Evolutionary conservation across 2,329 filamentous ascomycete species (phyloP), one percentile per base, ranked within the genome.

Genomic region (Stagonosporopsis cucurbitacearum): DNA sequence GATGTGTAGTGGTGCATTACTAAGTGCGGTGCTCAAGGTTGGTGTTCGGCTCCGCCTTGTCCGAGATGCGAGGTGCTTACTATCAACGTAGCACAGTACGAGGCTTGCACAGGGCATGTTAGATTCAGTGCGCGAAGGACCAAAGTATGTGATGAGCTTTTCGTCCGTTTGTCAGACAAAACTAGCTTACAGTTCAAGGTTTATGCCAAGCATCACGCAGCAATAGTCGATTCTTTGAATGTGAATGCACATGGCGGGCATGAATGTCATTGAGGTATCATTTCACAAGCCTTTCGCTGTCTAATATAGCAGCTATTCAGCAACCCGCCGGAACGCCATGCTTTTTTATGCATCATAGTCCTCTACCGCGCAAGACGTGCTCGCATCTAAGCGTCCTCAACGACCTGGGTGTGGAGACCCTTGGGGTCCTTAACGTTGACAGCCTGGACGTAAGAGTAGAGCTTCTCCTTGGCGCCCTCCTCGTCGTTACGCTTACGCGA

Each of bases 401-500:
- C 94, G 75, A 96, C 86, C 74, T 90, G 87, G 71, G 95, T 99
- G 78, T 90, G 87, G 73, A 99, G 89, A 81, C 95, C 94, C 91
- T 97, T 98, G 82, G 92, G 88, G 84, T 96, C 90, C 91, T 98
- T 96, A 79, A 98, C 93, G 83, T 97, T 97, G 80, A 99, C 95
- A 74, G 95, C 95, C 88, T 99, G 94, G 73, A 99, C 95, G 84
- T 96, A 97, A 82, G 90, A 95, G 90, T 98, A 99, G 70, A 99
- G 89, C 88, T 96, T 96, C 88, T 99, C 92, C 87, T 96, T 96
- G 80, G 96, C 95, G 76, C 91, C 92, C 85, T 99, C 95, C 87
- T 98, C 95, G 82, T 99, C 95, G 85, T 99, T 99, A 88, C 95
- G 92, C 89, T 96, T 96, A 83, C 95, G 92, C 79, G 92, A 96